These are phyloP conservation scores for Cladophialophora psammophila DNA, from an alignment of 2,329 filamentous ascomycete genomes.

Conservation along the genomic window DNA sequence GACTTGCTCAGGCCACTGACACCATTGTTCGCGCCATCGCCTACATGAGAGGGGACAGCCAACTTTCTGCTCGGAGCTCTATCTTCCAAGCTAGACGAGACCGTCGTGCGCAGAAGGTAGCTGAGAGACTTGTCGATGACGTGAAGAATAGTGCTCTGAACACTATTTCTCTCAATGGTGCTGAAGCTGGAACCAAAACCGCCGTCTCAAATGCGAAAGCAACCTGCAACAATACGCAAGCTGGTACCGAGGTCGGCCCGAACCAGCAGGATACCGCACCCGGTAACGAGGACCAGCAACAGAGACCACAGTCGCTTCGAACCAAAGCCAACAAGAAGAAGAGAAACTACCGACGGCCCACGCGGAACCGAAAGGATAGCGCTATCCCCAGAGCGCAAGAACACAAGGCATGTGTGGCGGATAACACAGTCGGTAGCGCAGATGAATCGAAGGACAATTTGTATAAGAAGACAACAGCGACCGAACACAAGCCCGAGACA, in stretches of 20 bases:
- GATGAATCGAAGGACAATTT: not conserved
- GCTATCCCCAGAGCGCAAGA: not conserved
- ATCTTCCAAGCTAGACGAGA: constrained; percentile 13
- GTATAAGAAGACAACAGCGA: not conserved
- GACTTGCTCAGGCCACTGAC: constrained; percentile 17
- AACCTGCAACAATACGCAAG: not conserved
- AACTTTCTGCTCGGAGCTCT: constrained; percentile 8
- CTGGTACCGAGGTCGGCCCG: not conserved
- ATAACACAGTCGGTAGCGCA: not conserved
- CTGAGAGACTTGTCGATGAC: not conserved
- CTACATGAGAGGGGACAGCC: constrained; percentile 23
- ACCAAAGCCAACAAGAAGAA: constrained; percentile 15
- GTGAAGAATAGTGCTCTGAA: not conserved
- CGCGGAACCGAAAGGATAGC: constrained; percentile 5
- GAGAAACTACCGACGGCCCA: constrained; percentile 8
- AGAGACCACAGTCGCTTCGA: not conserved
- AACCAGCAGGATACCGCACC: constrained; percentile 8
- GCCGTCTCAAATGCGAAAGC: not conserved
- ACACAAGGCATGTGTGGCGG: not conserved
- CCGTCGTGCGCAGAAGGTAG: constrained; percentile 13
- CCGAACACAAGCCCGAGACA: constrained; percentile 4
- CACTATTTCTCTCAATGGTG: not conserved
- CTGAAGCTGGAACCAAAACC: not conserved
- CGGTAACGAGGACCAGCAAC: constrained; percentile 2
- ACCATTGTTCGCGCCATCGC: constrained; percentile 23